Base-by-base conservation (phyloP, 176 grass and related monocot species). In the Phoenix dactylifera region DNA sequence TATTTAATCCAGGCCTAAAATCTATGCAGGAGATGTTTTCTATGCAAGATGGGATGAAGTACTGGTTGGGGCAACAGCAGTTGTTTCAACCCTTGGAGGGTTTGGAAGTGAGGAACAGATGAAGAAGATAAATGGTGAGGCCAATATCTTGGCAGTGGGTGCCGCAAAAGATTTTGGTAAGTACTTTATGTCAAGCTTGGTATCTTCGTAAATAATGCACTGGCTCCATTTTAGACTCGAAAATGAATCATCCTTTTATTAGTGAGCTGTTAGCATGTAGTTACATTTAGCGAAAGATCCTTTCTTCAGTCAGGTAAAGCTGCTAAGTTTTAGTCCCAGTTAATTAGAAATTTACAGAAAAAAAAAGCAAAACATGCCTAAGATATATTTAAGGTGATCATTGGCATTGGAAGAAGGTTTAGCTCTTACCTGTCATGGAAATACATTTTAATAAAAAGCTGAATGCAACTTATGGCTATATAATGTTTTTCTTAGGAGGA, bases 101-200 rank as follows among this genome's bases (percentile, higher is more conserved):
- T 86, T 98, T 76, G 93, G 93, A 22, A 98, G 79, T 16, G 93
- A 98, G 52, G 93, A 98, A 64, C 87, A 98, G 35, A 98, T 98
- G 93, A 92, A 98, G 65, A 82, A 65, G 71, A 92, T 92, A 76
- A 88, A 98, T 73, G 87, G 93, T 17, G 87, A 98, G 65, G 93
- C 93, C 59, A 98, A 92, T 83, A 22, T 85, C 54, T 23, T 86
- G 52, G 84, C 93, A 67, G 68, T 92, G 18, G 73, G 88, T 50
- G 79, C 82, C 57, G 81, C 93, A 58, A 92, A 89, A 70, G 74
- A 86, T 69, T 83, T 81, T 65, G 93, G 93, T 92, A 71, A 76
- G 83, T 54, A 68, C 35, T 52, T 17, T 60, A 10, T 1, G 49
- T 24, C 65, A 23, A 35, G 5, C 25, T 18, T 70, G 51, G 64